Evolutionary conservation across 148 eudicot species (phyloP).

Genomic region (Silene uniflora): DNA sequence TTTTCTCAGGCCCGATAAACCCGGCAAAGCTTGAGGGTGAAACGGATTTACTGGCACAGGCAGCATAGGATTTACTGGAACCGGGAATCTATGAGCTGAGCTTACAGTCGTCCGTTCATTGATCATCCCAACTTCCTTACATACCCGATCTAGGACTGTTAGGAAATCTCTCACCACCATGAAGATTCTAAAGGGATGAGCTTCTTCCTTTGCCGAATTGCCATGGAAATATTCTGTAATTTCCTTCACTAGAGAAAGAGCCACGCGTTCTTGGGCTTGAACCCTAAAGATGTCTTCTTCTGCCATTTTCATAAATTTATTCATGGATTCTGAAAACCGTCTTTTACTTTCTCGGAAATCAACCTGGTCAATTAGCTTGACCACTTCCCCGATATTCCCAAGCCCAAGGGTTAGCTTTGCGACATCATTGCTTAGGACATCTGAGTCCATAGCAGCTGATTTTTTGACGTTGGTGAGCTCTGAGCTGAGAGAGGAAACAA

Average conservation of each 20-base stretch:
- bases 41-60: slow-evolving; percentile 57
- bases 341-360: slow-evolving; percentile 28
- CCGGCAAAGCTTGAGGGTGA: slow-evolving; percentile 47
- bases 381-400: slow-evolving; percentile 52
- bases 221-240: slow-evolving; percentile 97
- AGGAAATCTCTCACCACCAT: slow-evolving; percentile 87
- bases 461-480: slow-evolving; percentile 82
- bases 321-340: slow-evolving; percentile 67
- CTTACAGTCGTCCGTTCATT: slow-evolving; percentile 62
- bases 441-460: slow-evolving; percentile 92
- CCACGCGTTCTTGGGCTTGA: slow-evolving; percentile 83
- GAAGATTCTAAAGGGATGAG: slow-evolving; percentile 93
- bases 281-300: slow-evolving; percentile 70
- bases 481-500: slow-evolving; percentile 63
- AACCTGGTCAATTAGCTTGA: slow-evolving; percentile 35
- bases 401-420: slow-evolving; percentile 63
- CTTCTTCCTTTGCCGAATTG: slow-evolving; percentile 93
- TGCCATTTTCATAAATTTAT: slow-evolving; percentile 58
- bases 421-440: slow-evolving; percentile 66
- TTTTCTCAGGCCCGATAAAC: slow-evolving; percentile 40
- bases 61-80: slow-evolving; percentile 54
- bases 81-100: slow-evolving; percentile 67
- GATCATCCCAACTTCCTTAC: slow-evolving; percentile 89
- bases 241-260: slow-evolving; percentile 85
- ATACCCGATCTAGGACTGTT: slow-evolving; percentile 68